A percentile compares a stretch with the other conserved stretches of the same genome.
Evolutionary conservation across 805 yeast genomes (phyloP).

Genomic region (Starmera quercuum): DNA sequence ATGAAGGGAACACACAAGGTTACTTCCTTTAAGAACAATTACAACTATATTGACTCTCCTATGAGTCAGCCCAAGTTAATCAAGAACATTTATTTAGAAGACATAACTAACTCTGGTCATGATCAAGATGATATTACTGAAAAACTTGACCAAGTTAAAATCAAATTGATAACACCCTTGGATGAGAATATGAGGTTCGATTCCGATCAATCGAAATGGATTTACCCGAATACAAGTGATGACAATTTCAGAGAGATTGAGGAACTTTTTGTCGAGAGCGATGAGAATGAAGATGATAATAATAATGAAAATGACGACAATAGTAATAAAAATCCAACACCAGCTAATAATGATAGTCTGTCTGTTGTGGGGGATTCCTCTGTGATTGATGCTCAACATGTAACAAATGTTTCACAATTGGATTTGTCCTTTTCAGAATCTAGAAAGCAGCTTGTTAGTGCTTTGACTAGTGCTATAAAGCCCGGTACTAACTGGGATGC

Average conservation of each 20-base stretch:
- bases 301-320: background rate
- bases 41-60: constrained; percentile 13
- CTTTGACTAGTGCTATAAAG: constrained; percentile 30
- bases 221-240: constrained; percentile 2
- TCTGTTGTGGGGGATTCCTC: too few species aligned
- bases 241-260: background rate
- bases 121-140: background rate
- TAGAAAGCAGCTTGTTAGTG: constrained; percentile 30
- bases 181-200: constrained; percentile 18
- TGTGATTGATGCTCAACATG: constrained; percentile 14
- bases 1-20: constrained; percentile 12
- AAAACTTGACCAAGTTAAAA: constrained; percentile 1
- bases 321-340: constrained; percentile 6
- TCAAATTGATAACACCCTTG: constrained; percentile 14
- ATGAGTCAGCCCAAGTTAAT: constrained; percentile 17
- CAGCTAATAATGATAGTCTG: too few species aligned
- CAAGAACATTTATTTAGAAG: constrained; percentile 3
- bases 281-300: background rate
- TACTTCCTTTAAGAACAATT: constrained; percentile 11
- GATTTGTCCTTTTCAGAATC: constrained; percentile 40
- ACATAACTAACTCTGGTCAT: background rate
- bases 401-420: constrained; percentile 35
- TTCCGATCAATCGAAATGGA: constrained; percentile 11
- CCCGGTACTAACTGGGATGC: constrained; percentile 33
- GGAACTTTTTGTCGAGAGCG: background rate